phyloP scores from a whole-genome alignment of 23 red algal species.

The Agarophyton chilense region DNA sequence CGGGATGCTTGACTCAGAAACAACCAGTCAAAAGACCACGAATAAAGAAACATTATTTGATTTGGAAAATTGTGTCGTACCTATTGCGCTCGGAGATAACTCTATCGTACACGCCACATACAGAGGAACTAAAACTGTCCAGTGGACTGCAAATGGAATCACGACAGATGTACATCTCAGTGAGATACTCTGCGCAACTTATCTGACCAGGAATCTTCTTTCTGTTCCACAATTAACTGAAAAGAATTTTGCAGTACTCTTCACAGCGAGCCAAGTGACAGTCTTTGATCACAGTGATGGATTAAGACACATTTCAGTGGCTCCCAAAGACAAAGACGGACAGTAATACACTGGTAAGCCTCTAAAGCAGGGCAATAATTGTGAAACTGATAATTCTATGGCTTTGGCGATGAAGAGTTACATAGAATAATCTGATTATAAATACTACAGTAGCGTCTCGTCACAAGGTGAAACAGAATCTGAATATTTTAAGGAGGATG shows the following conservation, averaged over 20 bases:
- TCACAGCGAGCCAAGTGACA: neutral
- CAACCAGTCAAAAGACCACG: conserved; percentile 20
- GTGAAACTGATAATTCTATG: neutral
- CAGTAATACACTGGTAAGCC: conserved; percentile 40
- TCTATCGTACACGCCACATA: neutral
- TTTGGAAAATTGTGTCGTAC: neutral
- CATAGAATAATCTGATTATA: neutral
- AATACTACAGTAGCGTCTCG: too few relatives aligned
- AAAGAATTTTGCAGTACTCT: neutral
- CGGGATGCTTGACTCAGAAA: conserved; percentile 35
- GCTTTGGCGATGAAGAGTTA: neutral
- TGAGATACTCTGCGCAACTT: too few relatives aligned
- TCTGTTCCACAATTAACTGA: conserved; percentile 19
- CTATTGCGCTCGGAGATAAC: conserved; percentile 42
- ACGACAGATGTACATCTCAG: neutral
- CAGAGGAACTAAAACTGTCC: neutral
- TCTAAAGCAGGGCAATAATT: neutral
- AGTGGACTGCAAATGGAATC: neutral
- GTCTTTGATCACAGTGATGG: neutral
- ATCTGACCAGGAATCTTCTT: conserved; percentile 14
- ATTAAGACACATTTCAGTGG: neutral
- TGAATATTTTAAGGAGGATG: too few relatives aligned
- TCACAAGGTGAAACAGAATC: too few relatives aligned
- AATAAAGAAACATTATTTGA: neutral
- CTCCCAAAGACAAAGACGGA: conserved; percentile 2